A percentile compares a stretch with the other conserved stretches of the same genome.
Evolutionary conservation across 176 grass and related monocot species (phyloP).

Genomic region (Pontederia paniculata): DNA sequence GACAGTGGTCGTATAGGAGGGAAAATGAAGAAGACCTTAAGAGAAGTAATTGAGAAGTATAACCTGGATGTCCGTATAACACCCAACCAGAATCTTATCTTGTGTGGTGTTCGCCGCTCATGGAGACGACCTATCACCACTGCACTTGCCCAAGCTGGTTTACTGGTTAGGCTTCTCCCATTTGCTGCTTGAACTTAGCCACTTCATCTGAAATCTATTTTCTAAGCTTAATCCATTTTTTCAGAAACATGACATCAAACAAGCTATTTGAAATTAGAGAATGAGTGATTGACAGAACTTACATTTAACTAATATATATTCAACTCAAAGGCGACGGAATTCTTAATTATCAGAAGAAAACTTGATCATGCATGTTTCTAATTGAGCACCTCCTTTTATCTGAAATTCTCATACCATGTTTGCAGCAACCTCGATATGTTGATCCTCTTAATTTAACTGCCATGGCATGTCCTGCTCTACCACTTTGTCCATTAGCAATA

Average conservation of each 20-base stretch:
- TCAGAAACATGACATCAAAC: no score
- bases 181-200: conserved; percentile 3
- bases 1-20: conserved; percentile 87
- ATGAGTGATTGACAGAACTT: no score
- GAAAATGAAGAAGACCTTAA: conserved; percentile 67
- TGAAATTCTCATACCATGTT: conserved; percentile 13
- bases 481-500: conserved; percentile 84
- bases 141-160: conserved; percentile 72
- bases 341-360: no score
- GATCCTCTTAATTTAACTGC: conserved; percentile 86
- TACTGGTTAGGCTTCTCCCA: conserved; percentile 44
- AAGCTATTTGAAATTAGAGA: no score
- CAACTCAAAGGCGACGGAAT: no score
- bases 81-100: conserved; percentile 89
- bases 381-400: neutral
- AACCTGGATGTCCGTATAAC: conserved; percentile 72
- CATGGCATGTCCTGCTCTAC: conserved; percentile 96
- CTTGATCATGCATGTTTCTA: neutral
- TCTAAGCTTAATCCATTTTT: no score
- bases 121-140: conserved; percentile 54
- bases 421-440: conserved; percentile 66
- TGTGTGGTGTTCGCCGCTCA: conserved; percentile 63
- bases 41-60: conserved; percentile 93
- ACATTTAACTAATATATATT: no score
- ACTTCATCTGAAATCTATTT: neutral